Evolutionary conservation across 805 yeast genomes (phyloP).

Genomic region (Candida hungchunana): DNA sequence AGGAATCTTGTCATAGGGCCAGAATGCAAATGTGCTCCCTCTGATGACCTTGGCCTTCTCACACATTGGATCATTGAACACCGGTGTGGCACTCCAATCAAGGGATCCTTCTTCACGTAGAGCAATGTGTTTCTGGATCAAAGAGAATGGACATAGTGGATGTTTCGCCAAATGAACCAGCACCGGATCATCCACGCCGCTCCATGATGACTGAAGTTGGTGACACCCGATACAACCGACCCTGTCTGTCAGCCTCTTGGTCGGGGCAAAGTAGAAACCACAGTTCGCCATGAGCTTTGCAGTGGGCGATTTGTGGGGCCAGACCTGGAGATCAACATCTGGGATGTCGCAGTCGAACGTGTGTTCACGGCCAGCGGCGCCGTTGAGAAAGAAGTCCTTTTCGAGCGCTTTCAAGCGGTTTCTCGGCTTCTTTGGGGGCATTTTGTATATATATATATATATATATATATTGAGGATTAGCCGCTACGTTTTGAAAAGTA

Average conservation of each 20-base stretch:
- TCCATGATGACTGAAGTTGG: slow-evolving; percentile 58
- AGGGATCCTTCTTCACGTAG: slow-evolving; percentile 19
- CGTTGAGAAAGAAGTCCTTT: slow-evolving; percentile 10
- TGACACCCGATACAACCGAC: slow-evolving; percentile 57
- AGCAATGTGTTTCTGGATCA: slow-evolving; percentile 23
- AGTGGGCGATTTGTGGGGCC: slow-evolving; percentile 28
- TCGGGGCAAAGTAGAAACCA: slow-evolving; percentile 65
- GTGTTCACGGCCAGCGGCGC: slow-evolving; percentile 11
- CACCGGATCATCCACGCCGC: slow-evolving; percentile 42
- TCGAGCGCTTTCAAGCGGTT: slow-evolving; percentile 7
- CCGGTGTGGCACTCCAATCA: slow-evolving; percentile 16
- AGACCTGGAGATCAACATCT: slow-evolving; percentile 11
- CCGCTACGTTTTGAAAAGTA: slow-evolving; percentile 2
- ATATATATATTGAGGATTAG: too few species aligned
- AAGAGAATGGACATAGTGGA: slow-evolving; percentile 32
- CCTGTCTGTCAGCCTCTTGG: slow-evolving; percentile 43
- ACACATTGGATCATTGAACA: slow-evolving; percentile 34
- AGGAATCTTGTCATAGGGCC: slow-evolving; percentile 43
- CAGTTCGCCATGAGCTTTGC: slow-evolving; percentile 43
- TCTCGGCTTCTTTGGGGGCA: slow-evolving; percentile 10
- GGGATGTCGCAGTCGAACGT: slow-evolving; percentile 19
- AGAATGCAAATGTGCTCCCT: slow-evolving; percentile 37
- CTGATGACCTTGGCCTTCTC: slow-evolving; percentile 32
- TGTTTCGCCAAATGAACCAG: slow-evolving; percentile 38
- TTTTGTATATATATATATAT: too few species aligned